Percentiles rank a stretch among this genome's conserved stretches.
These are phyloP conservation scores for Cytospora paraplurivora DNA, from an alignment of 2,329 filamentous ascomycete genomes.

Conservation along the genomic window DNA sequence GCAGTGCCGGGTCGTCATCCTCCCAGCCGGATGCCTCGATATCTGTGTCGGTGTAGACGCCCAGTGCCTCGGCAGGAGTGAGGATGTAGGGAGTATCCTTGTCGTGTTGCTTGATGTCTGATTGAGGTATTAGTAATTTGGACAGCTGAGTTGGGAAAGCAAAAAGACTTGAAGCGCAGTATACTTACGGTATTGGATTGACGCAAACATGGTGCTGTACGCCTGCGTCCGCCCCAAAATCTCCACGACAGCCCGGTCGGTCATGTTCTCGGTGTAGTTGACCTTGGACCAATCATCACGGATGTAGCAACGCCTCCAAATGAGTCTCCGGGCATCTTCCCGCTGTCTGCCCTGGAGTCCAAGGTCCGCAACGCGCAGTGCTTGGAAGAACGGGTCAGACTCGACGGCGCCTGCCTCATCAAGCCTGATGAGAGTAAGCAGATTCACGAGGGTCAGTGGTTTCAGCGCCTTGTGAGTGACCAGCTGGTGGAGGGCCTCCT, in stretches of 20 bases:
- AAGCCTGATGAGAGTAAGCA: conserved; percentile 72
- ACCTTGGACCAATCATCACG: conserved; percentile 82
- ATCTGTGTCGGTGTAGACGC: conserved; percentile 62
- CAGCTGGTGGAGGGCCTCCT: conserved; percentile 68
- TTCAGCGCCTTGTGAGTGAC: conserved; percentile 73
- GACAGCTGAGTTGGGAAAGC: conserved; percentile 28
- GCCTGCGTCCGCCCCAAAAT: conserved; percentile 67
- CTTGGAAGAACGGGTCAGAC: conserved; percentile 73
- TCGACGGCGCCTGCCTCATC: conserved; percentile 54
- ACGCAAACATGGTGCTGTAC: conserved; percentile 66
- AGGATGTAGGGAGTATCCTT: conserved; percentile 48
- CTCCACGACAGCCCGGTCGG: conserved; percentile 67
- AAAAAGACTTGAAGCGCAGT: too few species aligned
- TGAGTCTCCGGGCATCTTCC: conserved; percentile 59
- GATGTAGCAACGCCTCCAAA: conserved; percentile 87
- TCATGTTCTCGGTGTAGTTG: conserved; percentile 75
- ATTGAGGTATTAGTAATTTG: conserved; percentile 37
- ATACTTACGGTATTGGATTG: conserved; percentile 64
- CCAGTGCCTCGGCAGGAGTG: conserved; percentile 56
- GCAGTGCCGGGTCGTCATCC: conserved; percentile 62
- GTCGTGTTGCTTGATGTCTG: conserved; percentile 39
- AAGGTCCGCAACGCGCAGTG: conserved; percentile 63
- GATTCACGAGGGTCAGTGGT: conserved; percentile 65
- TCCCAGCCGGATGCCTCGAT: conserved; percentile 57
- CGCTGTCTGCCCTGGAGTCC: conserved; percentile 59